Base-by-base conservation (phyloP, 192 early-diverging fungal genomes). In the Coemansia sp. region DNA sequence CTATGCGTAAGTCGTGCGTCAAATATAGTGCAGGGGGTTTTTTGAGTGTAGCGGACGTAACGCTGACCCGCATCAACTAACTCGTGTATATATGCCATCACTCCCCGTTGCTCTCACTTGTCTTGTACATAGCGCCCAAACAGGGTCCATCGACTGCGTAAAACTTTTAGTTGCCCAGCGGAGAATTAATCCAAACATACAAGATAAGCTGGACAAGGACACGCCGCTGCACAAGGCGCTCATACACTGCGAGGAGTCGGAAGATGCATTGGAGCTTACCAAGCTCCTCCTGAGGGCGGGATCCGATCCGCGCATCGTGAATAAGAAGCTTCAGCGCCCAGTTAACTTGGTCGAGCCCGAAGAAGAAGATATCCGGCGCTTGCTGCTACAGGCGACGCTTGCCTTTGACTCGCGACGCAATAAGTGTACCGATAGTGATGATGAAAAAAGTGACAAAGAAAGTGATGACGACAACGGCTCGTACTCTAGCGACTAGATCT, bases 161-260 rank as follows among this genome's bases (percentile, higher is more conserved):
- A 84, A 88, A 73, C 63, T 87, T 32, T 68, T 92, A 12, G 66
- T 82, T 29, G 67, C 71, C 20, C 78, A 74, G 12, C 74, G 69
- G 20, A 84, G 83, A 20, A 84, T 92, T 29, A 62, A 87, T 15
- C 65, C 88, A 16, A 85, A 91, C 63, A 70, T 84, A 11, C 64
- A 84, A 53, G 87, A 92, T 69, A 63, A 62, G 12, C 59, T 84
- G 44, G 78, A 79, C 43, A 69, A 68, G 18, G 83, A 91, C 47
- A 92, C 91, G 6, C 88, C 91, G 22, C 78, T 92, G 13, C 90
- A 91, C 75, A 83, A 86, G 55, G 91, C 89, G 24, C 86, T 90
- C 34, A 73, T 72, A 40, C 86, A 86, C 63, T 67, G 70, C 12
- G 72, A 84, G 20, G 86, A 87, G 64, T 75, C 84, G 15, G 82